Conservation (phyloP, 129 eudicot genomes). For the Lactuca sativa region DNA sequence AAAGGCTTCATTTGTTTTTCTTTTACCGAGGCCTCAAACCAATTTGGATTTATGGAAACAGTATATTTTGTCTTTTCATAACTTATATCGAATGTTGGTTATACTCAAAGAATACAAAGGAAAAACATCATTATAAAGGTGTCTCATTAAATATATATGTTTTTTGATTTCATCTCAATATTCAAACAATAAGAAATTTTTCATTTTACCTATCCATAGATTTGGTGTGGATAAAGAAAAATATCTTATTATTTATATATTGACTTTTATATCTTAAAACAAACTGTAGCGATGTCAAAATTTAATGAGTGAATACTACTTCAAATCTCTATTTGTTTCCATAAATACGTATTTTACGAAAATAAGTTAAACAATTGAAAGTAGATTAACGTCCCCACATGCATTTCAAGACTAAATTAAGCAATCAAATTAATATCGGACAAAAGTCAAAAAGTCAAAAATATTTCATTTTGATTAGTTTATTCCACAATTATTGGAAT, state of each 20-base stretch:
- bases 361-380: slow-evolving; percentile 19
- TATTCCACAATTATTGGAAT: slow-evolving; percentile 34
- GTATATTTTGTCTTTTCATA: too few species aligned
- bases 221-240: neutral
- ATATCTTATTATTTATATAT: too few species aligned
- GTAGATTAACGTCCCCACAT: slow-evolving; percentile 25
- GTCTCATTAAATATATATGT: too few species aligned
- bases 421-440: slow-evolving; percentile 28
- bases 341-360: neutral
- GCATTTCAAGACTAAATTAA: slow-evolving; percentile 23
- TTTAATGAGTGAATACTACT: neutral
- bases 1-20: too few species aligned
- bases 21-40: too few species aligned
- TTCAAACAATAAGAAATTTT: too few species aligned
- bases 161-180: too few species aligned
- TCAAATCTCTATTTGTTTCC: neutral
- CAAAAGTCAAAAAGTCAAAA: slow-evolving; percentile 16
- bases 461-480: slow-evolving; percentile 20
- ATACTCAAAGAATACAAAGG: too few species aligned
- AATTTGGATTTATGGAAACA: too few species aligned
- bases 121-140: too few species aligned
- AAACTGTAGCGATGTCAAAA: neutral
- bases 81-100: too few species aligned
- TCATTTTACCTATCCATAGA: neutral
- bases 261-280: too few species aligned